Percentiles rank a stretch among this genome's conserved stretches.
Conservation (phyloP, 306 rosid species). For the Vigna angularis region DNA sequence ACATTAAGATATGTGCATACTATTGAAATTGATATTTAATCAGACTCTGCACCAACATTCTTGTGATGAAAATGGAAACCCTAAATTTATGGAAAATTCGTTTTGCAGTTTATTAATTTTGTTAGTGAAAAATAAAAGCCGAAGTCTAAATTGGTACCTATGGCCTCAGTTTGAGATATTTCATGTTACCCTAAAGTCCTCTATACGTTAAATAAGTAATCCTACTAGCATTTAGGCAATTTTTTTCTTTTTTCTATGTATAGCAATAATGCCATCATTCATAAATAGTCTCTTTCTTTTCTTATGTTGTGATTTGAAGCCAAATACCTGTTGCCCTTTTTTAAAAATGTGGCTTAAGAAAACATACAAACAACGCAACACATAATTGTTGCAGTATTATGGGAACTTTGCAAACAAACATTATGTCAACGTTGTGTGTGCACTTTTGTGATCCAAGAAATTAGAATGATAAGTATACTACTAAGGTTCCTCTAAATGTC, state of each 20-base stretch:
- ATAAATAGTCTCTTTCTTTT: not conserved
- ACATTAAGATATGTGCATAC: not conserved
- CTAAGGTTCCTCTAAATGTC: too few species aligned
- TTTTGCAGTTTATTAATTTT: not conserved
- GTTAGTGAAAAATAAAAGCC: not conserved
- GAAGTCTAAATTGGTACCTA: not conserved
- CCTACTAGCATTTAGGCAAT: constrained; percentile 2
- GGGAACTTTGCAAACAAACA: not conserved
- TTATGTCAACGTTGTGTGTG: not conserved
- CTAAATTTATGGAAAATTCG: constrained; percentile 31
- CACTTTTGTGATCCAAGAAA: not conserved
- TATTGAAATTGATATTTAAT: not conserved
- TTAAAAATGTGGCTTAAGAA: constrained; percentile 1
- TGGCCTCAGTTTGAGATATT: not conserved
- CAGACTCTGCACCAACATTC: not conserved
- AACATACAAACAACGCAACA: not conserved
- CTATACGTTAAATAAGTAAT: not conserved
- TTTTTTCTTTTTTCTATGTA: not conserved
- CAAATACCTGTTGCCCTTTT: not conserved
- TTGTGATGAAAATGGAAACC: constrained; percentile 30
- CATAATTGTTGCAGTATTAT: constrained; percentile 6
- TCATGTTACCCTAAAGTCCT: not conserved
- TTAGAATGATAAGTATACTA: too few species aligned
- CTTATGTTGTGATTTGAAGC: constrained; percentile 10
- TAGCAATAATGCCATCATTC: not conserved